phyloP scores from a whole-genome alignment of 2,329 filamentous ascomycete species.

The Fusarium proliferatum region DNA sequence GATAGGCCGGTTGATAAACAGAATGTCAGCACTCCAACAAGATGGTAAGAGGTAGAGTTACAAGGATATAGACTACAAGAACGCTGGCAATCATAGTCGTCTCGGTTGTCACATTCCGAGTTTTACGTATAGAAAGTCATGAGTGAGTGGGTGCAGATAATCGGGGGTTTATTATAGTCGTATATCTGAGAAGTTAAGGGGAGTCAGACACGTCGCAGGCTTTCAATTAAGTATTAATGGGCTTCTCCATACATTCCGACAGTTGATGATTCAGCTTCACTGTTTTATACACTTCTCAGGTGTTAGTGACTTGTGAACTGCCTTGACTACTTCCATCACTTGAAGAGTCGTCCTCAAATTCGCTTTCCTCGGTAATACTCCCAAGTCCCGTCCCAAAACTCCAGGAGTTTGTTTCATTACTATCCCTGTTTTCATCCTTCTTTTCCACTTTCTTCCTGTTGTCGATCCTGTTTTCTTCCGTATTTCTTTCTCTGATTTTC shows the following conservation, averaged over 20 bases:
- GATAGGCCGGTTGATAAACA: not conserved
- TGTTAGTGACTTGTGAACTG: not conserved
- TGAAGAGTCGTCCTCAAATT: conserved; percentile 1
- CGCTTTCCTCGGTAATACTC: conserved; percentile 13
- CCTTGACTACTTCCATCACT: not conserved
- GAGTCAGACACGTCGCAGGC: not conserved
- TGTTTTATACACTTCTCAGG: not conserved
- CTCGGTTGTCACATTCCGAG: not conserved
- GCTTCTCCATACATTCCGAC: not conserved
- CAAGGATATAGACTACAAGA: not conserved
- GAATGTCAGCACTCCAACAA: not conserved
- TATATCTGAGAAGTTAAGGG: not conserved
- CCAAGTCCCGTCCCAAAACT: not conserved
- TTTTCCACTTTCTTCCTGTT: not conserved
- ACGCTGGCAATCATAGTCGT: not conserved
- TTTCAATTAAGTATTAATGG: not conserved
- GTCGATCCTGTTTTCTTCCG: not conserved
- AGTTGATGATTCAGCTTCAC: not conserved
- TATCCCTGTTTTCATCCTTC: not conserved
- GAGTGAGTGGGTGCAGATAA: not conserved
- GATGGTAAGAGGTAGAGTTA: not conserved
- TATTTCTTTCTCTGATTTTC: not conserved
- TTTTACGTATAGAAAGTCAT: not conserved
- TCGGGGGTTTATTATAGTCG: not conserved
- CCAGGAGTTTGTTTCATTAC: not conserved